Evolutionary conservation across 257 asterid species (phyloP).

Genomic region (Plantago elongata): DNA sequence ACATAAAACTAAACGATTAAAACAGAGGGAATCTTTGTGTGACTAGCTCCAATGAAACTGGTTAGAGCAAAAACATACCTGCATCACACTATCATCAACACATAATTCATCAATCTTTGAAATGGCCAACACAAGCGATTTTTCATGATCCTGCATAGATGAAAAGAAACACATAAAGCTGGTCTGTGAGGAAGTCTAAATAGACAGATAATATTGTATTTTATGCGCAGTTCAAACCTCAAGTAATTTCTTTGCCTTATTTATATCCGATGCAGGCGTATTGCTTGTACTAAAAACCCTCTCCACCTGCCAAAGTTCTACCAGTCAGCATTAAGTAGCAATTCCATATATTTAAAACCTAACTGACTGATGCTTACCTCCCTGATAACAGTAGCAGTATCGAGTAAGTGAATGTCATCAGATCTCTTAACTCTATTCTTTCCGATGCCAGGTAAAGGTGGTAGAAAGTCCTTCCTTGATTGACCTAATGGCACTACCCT

Average conservation of each 20-base stretch:
- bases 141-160: no score
- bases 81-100: no score
- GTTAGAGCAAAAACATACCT: no score
- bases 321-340: conserved; percentile 7
- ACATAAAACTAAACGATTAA: no score
- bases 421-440: conserved; percentile 48
- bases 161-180: no score
- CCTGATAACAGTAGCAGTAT: conserved; percentile 57
- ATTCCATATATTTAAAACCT: neutral
- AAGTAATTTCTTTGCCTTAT: conserved; percentile 59
- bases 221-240: conserved; percentile 32
- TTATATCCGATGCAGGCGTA: conserved; percentile 54
- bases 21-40: no score
- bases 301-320: conserved; percentile 49
- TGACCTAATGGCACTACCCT: conserved; percentile 43
- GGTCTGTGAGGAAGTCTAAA: no score
- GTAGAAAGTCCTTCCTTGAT: conserved; percentile 42
- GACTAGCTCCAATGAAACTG: no score
- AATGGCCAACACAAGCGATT: no score
- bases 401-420: conserved; percentile 53
- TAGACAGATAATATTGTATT: no score
- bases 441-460: conserved; percentile 49
- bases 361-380: conserved; percentile 34
- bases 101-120: no score
- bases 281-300: conserved; percentile 45